Base-by-base conservation (phyloP, 495 filamentous ascomycete species). In the Staphylotrichum longicolle region DNA sequence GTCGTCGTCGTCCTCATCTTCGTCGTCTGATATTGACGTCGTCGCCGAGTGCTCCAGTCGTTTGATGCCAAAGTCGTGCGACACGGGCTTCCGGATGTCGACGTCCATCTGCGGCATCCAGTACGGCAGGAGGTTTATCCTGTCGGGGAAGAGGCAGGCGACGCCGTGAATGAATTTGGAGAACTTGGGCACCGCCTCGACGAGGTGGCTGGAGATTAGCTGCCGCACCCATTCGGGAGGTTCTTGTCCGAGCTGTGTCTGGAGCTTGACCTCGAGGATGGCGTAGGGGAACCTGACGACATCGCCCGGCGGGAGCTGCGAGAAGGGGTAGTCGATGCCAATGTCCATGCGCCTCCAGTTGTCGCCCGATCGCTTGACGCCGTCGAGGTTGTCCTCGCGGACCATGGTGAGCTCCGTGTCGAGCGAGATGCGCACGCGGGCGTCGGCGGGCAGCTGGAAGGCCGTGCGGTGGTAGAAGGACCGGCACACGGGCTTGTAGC, bases 341-440 rank as follows among this genome's bases (percentile, higher is more conserved):
- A 99, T 97, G 72, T 99, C 95, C 87, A 88, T 99, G 50, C 94
- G 86, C 42, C 94, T 85, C 94, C 94, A 99, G 75, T 96, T 97
- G 58, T 89, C 81, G 2, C 94, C 95, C 4, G 86, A 83, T 30
- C 94, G 81, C 57, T 74, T 80, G 30, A 79, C 79, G 32, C 91
- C 93, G 69, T 96, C 93, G 58, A 96, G 76, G 71, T 98, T 97
- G 67, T 99, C 94, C 74, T 99, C 94, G 33, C 94, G 87, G 40
- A 88, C 75, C 91, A 99, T 95, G 4, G 90, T 90, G 48, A 99
- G 81, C 71, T 98, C 94, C 0, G 94, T 98, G 68, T 99, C 94
- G 14, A 99, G 85, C 3, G 94, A 98, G 58, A 99, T 96, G 63
- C 94, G 91, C 42, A 99, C 94, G 61, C 94, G 85, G 7, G 93